Conservation (phyloP, 495 filamentous ascomycete species). For the Xylaria flabelliformis region DNA sequence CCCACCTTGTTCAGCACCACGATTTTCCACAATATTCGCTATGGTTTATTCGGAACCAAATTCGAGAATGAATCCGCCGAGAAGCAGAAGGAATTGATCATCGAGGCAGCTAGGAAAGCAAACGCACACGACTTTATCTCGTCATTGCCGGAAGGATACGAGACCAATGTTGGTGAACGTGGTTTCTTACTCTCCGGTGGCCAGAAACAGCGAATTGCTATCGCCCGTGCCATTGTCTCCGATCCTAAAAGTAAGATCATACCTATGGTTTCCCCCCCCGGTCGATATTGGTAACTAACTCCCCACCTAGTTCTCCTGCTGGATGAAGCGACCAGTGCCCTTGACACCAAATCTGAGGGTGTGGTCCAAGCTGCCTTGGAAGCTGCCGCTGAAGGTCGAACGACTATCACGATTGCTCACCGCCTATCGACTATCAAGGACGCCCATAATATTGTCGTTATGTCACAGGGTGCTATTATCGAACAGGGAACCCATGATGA, state of each 20-base stretch:
- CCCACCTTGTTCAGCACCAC: slow-evolving; percentile 84
- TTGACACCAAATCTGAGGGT: slow-evolving; percentile 96
- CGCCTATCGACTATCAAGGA: slow-evolving; percentile 91
- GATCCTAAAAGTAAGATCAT: slow-evolving; percentile 72
- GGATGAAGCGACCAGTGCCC: slow-evolving; percentile 91
- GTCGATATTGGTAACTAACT: slow-evolving; percentile 21
- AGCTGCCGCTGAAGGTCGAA: slow-evolving; percentile 84
- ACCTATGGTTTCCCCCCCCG: background rate
- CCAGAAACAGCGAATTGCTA: slow-evolving; percentile 91
- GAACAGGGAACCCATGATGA: slow-evolving; percentile 86
- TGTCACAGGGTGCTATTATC: slow-evolving; percentile 82
- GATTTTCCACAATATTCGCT: slow-evolving; percentile 83
- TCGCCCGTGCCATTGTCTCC: slow-evolving; percentile 86
- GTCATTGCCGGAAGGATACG: slow-evolving; percentile 84
- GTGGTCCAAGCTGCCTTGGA: slow-evolving; percentile 94
- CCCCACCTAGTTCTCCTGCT: slow-evolving; percentile 72
- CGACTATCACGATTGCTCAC: slow-evolving; percentile 96
- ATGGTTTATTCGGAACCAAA: slow-evolving; percentile 86
- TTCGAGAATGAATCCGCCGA: slow-evolving; percentile 71
- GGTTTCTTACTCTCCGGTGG: slow-evolving; percentile 92
- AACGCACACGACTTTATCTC: slow-evolving; percentile 93
- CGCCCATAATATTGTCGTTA: slow-evolving; percentile 95
- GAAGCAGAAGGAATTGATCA: slow-evolving; percentile 69
- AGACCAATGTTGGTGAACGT: slow-evolving; percentile 94
- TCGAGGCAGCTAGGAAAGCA: slow-evolving; percentile 84